phyloP scores from a whole-genome alignment of 2,329 filamentous ascomycete species.

The Trichoderma afroharzianum region DNA sequence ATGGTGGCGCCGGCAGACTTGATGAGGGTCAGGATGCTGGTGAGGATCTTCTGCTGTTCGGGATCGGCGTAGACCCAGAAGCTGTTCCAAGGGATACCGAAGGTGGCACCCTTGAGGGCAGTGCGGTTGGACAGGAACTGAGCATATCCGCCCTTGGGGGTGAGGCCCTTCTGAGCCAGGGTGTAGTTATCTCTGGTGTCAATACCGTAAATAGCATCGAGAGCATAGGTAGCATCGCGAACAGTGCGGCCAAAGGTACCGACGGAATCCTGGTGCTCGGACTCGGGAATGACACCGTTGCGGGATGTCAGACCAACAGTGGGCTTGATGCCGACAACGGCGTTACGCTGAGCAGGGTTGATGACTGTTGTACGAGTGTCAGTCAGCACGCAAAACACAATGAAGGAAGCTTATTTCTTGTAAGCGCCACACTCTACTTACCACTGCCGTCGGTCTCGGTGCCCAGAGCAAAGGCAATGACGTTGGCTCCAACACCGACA shows the following conservation, averaged over 20 bases:
- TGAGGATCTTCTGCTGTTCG: slow-evolving; percentile 53
- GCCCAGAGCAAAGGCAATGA: slow-evolving; percentile 61
- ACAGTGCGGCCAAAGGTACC: slow-evolving; percentile 66
- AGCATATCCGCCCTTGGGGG: slow-evolving; percentile 53
- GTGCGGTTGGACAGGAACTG: slow-evolving; percentile 52
- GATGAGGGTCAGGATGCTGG: slow-evolving; percentile 48
- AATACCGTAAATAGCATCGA: slow-evolving; percentile 65
- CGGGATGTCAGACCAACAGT: slow-evolving; percentile 70
- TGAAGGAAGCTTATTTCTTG: not conserved
- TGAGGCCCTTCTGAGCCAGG: slow-evolving; percentile 49
- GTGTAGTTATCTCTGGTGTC: slow-evolving; percentile 66
- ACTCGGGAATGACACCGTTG: slow-evolving; percentile 61
- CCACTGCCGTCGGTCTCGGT: slow-evolving; percentile 70
- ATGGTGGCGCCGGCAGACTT: slow-evolving; percentile 61
- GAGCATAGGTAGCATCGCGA: slow-evolving; percentile 61
- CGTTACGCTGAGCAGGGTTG: slow-evolving; percentile 66
- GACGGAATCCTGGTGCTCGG: slow-evolving; percentile 64
- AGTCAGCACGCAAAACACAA: not conserved
- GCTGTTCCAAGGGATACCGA: slow-evolving; percentile 68
- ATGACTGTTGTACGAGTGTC: slow-evolving; percentile 48
- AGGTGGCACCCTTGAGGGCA: slow-evolving; percentile 57
- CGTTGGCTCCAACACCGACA: slow-evolving; percentile 60
- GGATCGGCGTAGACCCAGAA: slow-evolving; percentile 63
- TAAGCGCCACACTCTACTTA: slow-evolving; percentile 29
- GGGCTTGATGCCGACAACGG: slow-evolving; percentile 70